Conservation (phyloP, 2,329 filamentous ascomycete species). For the Ustilaginoidea virens region DNA sequence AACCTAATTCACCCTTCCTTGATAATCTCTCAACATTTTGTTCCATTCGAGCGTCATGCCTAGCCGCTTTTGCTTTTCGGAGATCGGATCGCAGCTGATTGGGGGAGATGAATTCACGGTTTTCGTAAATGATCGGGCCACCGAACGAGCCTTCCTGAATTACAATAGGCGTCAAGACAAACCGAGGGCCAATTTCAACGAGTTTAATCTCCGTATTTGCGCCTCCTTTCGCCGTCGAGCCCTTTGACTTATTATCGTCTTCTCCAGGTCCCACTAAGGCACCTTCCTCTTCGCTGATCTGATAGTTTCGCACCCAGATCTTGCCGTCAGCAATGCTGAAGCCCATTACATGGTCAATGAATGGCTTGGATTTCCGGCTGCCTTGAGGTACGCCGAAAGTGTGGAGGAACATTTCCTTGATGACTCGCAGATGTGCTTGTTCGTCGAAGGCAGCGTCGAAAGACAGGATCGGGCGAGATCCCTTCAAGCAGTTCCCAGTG, state of each 20-base stretch:
- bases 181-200: conserved; percentile 85
- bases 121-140: conserved; percentile 94
- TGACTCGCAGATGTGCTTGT: conserved; percentile 62
- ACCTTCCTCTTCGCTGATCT: conserved; percentile 73
- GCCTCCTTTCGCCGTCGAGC: conserved; percentile 17
- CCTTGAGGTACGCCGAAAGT: conserved; percentile 85
- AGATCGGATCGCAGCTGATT: conserved; percentile 86
- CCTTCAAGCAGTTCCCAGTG: conserved; percentile 91
- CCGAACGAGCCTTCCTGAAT: conserved; percentile 93
- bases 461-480: conserved; percentile 75
- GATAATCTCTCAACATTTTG: conserved; percentile 54
- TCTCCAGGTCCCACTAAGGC: conserved; percentile 24
- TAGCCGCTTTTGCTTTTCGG: conserved; percentile 57
- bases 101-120: conserved; percentile 90
- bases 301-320: conserved; percentile 92
- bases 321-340: conserved; percentile 86
- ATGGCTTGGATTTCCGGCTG: conserved; percentile 83
- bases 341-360: conserved; percentile 87
- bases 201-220: conserved; percentile 65
- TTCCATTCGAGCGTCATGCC: conserved; percentile 64
- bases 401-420: conserved; percentile 82
- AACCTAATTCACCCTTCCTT: conserved; percentile 62
- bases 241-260: conserved; percentile 26
- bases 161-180: conserved; percentile 85
- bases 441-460: conserved; percentile 81